phyloP scores from a whole-genome alignment of 768 basidiomycete genomes.

The Amyloporia xantha region DNA sequence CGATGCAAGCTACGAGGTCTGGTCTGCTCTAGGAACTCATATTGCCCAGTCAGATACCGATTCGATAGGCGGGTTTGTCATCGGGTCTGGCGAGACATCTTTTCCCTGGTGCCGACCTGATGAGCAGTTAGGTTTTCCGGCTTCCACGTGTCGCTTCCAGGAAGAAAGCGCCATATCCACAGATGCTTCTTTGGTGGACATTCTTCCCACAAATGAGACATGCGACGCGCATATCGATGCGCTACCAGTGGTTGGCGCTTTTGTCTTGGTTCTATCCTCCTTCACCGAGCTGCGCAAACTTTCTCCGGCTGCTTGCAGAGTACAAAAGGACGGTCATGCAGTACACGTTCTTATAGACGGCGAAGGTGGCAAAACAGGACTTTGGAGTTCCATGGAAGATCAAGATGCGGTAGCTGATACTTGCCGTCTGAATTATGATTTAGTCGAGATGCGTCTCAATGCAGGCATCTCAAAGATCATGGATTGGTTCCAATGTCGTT shows the following conservation, averaged over 20 bases:
- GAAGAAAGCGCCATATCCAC: neutral
- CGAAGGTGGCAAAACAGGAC: neutral
- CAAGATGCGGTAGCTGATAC: neutral
- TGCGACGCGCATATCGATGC: neutral
- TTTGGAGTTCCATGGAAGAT: neutral
- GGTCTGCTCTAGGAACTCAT: constrained; percentile 24
- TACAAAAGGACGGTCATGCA: constrained; percentile 25
- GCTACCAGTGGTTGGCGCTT: constrained; percentile 14
- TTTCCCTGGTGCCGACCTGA: constrained; percentile 9
- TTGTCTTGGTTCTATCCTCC: constrained; percentile 31
- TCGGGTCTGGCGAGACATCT: constrained; percentile 6
- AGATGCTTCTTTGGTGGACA: too few relatives aligned
- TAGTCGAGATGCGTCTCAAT: neutral
- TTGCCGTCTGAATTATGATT: neutral
- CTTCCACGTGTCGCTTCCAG: neutral
- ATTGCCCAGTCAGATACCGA: constrained; percentile 23
- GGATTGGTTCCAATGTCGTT: neutral
- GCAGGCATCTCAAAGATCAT: neutral
- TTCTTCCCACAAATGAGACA: neutral
- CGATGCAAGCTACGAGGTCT: constrained; percentile 10
- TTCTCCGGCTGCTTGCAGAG: constrained; percentile 30
- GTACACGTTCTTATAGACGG: constrained; percentile 9
- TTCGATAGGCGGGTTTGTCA: constrained; percentile 33
- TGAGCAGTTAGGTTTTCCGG: neutral
- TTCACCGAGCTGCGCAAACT: constrained; percentile 29